These are phyloP conservation scores for Powellomyces hirtus DNA, from an alignment of 192 early-diverging fungal genomes.

Conservation along the genomic window DNA sequence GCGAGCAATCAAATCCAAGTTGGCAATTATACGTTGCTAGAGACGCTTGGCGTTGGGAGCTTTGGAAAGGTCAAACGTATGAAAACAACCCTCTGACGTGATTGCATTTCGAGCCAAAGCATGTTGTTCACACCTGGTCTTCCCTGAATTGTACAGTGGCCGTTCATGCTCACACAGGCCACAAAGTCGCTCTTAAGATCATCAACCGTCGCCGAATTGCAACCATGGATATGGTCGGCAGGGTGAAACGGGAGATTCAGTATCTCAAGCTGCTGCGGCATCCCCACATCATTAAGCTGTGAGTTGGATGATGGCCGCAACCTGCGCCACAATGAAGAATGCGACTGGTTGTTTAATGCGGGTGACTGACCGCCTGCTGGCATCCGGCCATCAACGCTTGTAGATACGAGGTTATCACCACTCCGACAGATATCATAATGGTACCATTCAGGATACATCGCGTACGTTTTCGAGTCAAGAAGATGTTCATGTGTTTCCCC, in stretches of 20 bases:
- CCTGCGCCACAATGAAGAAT: too few relatives aligned
- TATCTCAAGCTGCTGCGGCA: slow-evolving; percentile 92
- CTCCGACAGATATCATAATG: slow-evolving; percentile 95
- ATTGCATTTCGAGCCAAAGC: not conserved
- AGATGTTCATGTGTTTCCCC: too few relatives aligned
- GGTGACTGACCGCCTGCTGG: not conserved
- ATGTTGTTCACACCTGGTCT: not conserved
- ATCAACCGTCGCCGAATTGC: slow-evolving; percentile 90
- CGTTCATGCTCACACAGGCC: slow-evolving; percentile 90
- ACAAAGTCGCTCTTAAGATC: slow-evolving; percentile 96
- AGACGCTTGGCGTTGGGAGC: slow-evolving; percentile 94
- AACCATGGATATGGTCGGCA: slow-evolving; percentile 91
- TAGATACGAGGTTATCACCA: slow-evolving; percentile 95
- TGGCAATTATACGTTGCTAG: slow-evolving; percentile 91
- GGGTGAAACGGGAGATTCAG: slow-evolving; percentile 96
- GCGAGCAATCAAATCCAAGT: slow-evolving; percentile 50
- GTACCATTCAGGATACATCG: too few relatives aligned
- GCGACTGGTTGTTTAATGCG: not conserved
- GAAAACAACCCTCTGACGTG: too few relatives aligned
- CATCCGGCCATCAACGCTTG: not conserved
- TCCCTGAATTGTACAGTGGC: slow-evolving; percentile 63
- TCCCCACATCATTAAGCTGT: slow-evolving; percentile 98
- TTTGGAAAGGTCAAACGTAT: slow-evolving; percentile 98
- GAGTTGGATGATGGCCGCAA: slow-evolving; percentile 24
- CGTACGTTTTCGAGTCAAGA: too few relatives aligned